Percentiles rank a stretch among this genome's conserved stretches.
phyloP scores from a whole-genome alignment of 768 basidiomycete species.

The Amanita rubescens region DNA sequence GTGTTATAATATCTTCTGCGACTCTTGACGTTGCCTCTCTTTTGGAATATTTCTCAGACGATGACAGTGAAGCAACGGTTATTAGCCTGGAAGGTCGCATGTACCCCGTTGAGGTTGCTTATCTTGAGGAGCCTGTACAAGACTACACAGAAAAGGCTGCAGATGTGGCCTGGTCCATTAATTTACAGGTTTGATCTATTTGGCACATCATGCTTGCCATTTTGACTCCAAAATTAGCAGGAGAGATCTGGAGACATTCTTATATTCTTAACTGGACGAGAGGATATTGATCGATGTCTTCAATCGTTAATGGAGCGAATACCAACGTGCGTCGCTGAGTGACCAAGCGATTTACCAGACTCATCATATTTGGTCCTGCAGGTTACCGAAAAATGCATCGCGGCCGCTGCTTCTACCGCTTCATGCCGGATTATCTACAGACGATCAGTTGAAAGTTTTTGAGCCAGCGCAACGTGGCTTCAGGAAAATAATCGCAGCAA shows the following conservation, averaged over 20 bases:
- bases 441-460: slow-evolving; percentile 86
- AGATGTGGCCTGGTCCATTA: slow-evolving; percentile 77
- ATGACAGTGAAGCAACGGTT: slow-evolving; percentile 68
- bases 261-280: slow-evolving; percentile 90
- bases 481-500: slow-evolving; percentile 87
- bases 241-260: slow-evolving; percentile 84
- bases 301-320: slow-evolving; percentile 75
- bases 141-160: slow-evolving; percentile 84
- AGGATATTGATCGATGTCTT: slow-evolving; percentile 89
- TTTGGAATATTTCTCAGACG: slow-evolving; percentile 78
- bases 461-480: slow-evolving; percentile 64
- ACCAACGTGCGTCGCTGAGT: slow-evolving; percentile 42
- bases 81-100: slow-evolving; percentile 89
- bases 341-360: slow-evolving; percentile 2
- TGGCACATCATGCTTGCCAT: neutral
- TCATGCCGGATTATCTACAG: slow-evolving; percentile 82
- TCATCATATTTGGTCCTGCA: slow-evolving; percentile 15
- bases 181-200: slow-evolving; percentile 48
- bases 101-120: slow-evolving; percentile 93
- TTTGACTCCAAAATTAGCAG: slow-evolving; percentile 31
- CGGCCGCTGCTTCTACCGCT: slow-evolving; percentile 66
- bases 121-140: slow-evolving; percentile 65
- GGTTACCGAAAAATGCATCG: slow-evolving; percentile 46
- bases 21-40: slow-evolving; percentile 92
- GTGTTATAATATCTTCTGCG: slow-evolving; percentile 92